These are phyloP conservation scores for Pseudocercospora fijiensis DNA, from an alignment of 2,329 filamentous ascomycete species.

Conservation along the genomic window DNA sequence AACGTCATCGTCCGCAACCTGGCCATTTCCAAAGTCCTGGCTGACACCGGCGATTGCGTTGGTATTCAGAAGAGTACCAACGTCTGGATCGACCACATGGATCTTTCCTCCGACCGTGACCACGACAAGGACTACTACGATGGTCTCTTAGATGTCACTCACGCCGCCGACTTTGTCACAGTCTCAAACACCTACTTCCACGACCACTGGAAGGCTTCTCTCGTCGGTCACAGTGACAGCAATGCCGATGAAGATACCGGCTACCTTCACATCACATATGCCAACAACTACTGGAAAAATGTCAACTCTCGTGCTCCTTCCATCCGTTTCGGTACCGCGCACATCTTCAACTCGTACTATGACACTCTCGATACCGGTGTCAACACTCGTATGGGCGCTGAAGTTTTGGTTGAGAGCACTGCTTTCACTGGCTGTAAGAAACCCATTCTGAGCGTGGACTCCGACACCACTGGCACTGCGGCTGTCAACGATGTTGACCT, in stretches of 20 bases:
- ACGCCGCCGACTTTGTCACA: conserved; percentile 62
- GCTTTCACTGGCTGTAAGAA: conserved; percentile 39
- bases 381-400: conserved; percentile 46
- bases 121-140: conserved; percentile 69
- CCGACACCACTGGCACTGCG: conserved; percentile 39
- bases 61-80: conserved; percentile 50
- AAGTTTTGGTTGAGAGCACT: conserved; percentile 46
- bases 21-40: conserved; percentile 52
- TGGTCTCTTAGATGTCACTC: conserved; percentile 64
- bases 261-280: conserved; percentile 63
- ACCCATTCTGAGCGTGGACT: conserved; percentile 39
- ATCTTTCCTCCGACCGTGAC: conserved; percentile 59
- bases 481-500: conserved; percentile 43
- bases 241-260: conserved; percentile 61
- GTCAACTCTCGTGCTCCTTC: conserved; percentile 63
- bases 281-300: conserved; percentile 66
- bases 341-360: conserved; percentile 59
- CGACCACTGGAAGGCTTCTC: conserved; percentile 63
- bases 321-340: conserved; percentile 65
- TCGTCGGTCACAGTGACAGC: conserved; percentile 61
- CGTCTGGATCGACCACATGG: conserved; percentile 67
- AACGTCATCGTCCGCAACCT: conserved; percentile 62
- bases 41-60: conserved; percentile 53
- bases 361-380: conserved; percentile 42
- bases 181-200: conserved; percentile 51